A percentile compares a stretch with the other conserved stretches of the same genome.
Evolutionary conservation across 2,329 filamentous ascomycete genomes (phyloP).

Genomic region (Claviceps fusiformis): DNA sequence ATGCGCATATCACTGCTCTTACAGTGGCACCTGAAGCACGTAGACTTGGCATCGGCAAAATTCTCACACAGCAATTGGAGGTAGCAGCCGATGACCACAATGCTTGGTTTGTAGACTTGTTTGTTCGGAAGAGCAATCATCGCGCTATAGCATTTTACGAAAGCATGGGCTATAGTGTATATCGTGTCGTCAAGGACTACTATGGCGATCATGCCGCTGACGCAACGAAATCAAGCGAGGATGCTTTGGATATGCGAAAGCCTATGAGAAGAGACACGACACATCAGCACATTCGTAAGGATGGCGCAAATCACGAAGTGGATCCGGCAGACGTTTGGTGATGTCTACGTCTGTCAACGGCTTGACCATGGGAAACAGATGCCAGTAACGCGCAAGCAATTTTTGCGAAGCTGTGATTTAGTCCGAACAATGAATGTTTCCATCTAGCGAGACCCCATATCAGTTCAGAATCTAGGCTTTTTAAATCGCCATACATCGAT

Average conservation of each 20-base stretch:
- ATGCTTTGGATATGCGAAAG: constrained; percentile 97
- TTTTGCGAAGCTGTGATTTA: not conserved
- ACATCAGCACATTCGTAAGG: constrained; percentile 60
- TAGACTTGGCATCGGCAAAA: constrained; percentile 73
- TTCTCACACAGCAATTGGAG: constrained; percentile 70
- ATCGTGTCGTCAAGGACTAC: constrained; percentile 76
- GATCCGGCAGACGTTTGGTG: constrained; percentile 77
- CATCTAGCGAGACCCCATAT: not conserved
- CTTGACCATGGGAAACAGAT: not conserved
- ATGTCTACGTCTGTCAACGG: not conserved
- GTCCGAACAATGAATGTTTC: not conserved
- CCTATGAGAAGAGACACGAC: constrained; percentile 69
- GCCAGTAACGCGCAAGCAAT: not conserved
- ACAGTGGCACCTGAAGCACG: constrained; percentile 82
- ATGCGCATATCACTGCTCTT: constrained; percentile 92
- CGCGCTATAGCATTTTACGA: constrained; percentile 82
- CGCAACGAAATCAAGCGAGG: constrained; percentile 53
- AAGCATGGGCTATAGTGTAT: constrained; percentile 84
- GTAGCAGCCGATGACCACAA: constrained; percentile 67
- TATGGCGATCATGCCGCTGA: constrained; percentile 73
- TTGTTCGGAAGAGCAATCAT: constrained; percentile 78
- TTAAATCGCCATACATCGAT: not conserved
- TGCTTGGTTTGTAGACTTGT: constrained; percentile 92
- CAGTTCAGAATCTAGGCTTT: not conserved
- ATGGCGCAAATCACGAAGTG: constrained; percentile 69